Evolutionary conservation across 768 basidiomycete species (phyloP), one percentile per base, ranked within the genome.

Genomic region (Termitomyces sp.): DNA sequence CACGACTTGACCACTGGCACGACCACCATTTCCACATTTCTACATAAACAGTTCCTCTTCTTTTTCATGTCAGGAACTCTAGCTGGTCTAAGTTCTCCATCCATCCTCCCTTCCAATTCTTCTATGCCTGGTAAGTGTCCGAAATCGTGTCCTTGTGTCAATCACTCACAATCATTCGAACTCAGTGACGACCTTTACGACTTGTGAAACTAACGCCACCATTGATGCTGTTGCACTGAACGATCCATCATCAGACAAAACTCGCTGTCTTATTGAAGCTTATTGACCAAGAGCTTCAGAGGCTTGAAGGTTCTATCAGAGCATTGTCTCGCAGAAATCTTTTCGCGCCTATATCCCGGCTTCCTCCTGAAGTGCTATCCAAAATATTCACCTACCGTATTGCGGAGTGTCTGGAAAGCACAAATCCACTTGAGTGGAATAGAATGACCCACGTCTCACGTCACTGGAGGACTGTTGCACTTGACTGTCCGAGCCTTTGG

Each of bases 381-480:
- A 71, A 65, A 44, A 71, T 81, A 30, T 80, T 80, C 60, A 42
- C 65, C 1, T 70, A 68, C 44, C 68, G 65, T 52, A 64, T 54
- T 24, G 54, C 59, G 22, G 64, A 64, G 26, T 43, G 48, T 22
- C 22, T 24, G 8, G 52, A 53, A 39, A 49, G 58, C 33, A 22
- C 52, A 13, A 52, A 59, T 37, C 56, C 58, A 18, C 56, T 71
- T 20, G 58, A 62, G 20, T 78, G 77, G 76, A 72, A 78, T 43
- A 68, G 64, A 39, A 65, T 76, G n/a, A 72, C 69, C 43, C 74
- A 76, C 56, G 69, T 76, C n/a, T 76, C 69, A 51, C 69, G 69
- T 4, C 72, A 76, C 51, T 82, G 79, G 79, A 75, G 81, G 26
- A 60, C 72, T 0, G 72, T 80, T 4, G 78, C 79, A 5, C 57